These are phyloP conservation scores for Penicillium vulpinum DNA, from an alignment of 2,329 filamentous ascomycete genomes.

Conservation along the genomic window DNA sequence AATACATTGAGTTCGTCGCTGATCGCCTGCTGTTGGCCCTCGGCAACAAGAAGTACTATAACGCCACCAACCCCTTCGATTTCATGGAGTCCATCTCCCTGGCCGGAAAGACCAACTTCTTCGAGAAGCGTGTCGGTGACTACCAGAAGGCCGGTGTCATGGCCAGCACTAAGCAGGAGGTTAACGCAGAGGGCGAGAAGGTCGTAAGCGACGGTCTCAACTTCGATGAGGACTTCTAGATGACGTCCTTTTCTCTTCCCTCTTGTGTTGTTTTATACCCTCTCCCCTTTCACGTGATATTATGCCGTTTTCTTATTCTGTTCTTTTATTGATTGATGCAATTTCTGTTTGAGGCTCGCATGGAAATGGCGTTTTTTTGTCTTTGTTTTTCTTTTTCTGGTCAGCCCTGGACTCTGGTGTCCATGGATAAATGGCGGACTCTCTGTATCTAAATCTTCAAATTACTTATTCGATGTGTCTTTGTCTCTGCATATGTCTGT, in stretches of 20 bases:
- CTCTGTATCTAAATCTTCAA: conserved; percentile 25
- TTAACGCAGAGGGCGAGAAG: conserved; percentile 50
- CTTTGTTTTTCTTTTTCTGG: conserved; percentile 6
- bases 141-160: conserved; percentile 99
- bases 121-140: conserved; percentile 98
- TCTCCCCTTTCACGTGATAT: conserved; percentile 28
- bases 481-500: conserved; percentile 1
- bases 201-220: conserved; percentile 64
- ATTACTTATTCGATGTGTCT: conserved; percentile 19
- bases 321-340: conserved; percentile 32
- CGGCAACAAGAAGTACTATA: conserved; percentile 92
- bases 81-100: conserved; percentile 99
- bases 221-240: conserved; percentile 97
- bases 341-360: conserved; percentile 32
- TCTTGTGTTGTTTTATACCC: conserved; percentile 28
- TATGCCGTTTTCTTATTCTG: conserved; percentile 21
- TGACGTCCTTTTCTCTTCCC: conserved; percentile 15
- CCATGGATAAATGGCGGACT: conserved; percentile 22
- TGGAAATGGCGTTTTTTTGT: conserved; percentile 35
- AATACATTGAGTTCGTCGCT: conserved; percentile 99
- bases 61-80: conserved; percentile 93
- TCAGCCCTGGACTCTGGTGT: conserved; percentile 19
- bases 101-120: conserved; percentile 99
- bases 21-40: conserved; percentile 91
- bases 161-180: conserved; percentile 78